Percentiles rank a stretch among this genome's conserved stretches.
These are phyloP conservation scores for Candolleomyces eurysporus DNA, from an alignment of 768 basidiomycete genomes.

Conservation along the genomic window DNA sequence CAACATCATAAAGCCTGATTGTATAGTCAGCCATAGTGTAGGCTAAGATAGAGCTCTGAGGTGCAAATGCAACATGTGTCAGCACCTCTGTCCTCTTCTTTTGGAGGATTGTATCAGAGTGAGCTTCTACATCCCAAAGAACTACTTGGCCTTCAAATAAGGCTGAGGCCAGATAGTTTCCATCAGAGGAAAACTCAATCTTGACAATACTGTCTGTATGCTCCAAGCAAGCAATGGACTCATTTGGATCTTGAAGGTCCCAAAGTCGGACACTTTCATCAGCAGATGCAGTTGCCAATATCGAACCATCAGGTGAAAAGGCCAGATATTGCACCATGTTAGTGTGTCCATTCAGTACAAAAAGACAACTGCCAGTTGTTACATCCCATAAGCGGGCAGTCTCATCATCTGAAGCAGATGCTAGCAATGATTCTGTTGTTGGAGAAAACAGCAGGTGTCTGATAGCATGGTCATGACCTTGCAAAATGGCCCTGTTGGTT, in stretches of 20 bases:
- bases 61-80: not conserved
- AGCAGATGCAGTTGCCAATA: not conserved
- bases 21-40: not conserved
- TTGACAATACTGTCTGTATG: not conserved
- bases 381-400: not conserved
- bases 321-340: not conserved
- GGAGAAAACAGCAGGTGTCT: not conserved
- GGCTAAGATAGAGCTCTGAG: not conserved
- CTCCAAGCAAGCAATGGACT: not conserved
- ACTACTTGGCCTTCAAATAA: not conserved
- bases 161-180: not conserved
- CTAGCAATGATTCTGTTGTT: not conserved
- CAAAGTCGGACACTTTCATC: not conserved
- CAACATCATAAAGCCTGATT: not conserved
- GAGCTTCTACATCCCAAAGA: not conserved
- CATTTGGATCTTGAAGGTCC: not conserved
- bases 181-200: not conserved
- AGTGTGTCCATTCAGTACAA: not conserved
- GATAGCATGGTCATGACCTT: not conserved
- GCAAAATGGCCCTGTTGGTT: not conserved
- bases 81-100: not conserved
- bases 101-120: too few species aligned
- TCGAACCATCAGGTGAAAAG: not conserved
- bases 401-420: not conserved
- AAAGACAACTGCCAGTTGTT: not conserved